phyloP scores from a whole-genome alignment of 2,329 filamentous ascomycete species.

The Fusarium sp. region DNA sequence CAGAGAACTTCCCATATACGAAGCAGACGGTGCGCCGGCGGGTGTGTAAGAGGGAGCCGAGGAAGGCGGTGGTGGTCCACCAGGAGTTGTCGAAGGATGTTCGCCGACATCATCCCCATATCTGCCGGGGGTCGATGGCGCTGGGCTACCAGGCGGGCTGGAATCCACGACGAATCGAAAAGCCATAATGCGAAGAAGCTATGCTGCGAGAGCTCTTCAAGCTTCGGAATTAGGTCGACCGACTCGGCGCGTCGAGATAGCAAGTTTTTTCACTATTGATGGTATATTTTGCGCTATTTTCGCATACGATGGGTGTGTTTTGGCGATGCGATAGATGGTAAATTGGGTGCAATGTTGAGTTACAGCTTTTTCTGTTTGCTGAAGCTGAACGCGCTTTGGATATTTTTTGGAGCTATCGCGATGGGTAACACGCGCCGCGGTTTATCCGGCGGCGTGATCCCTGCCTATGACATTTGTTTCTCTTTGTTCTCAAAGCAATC shows the following conservation, averaged over 20 bases:
- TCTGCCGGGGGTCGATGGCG: constrained; percentile 63
- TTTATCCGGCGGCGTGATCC: constrained; percentile 37
- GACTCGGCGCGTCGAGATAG: constrained; percentile 15
- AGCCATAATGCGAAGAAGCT: constrained; percentile 50
- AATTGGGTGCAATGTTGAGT: constrained; percentile 25
- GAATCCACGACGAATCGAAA: constrained; percentile 57
- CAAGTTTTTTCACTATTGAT: constrained; percentile 15
- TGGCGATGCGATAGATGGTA: constrained; percentile 22
- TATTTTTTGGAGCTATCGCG: constrained; percentile 48
- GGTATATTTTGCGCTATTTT: constrained; percentile 3
- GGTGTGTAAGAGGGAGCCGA: constrained; percentile 67
- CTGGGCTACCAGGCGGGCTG: constrained; percentile 55
- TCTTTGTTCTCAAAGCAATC: not conserved
- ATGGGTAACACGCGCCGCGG: constrained; percentile 34
- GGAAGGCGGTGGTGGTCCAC: constrained; percentile 63
- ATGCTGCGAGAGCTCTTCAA: constrained; percentile 32
- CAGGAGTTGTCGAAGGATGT: constrained; percentile 64
- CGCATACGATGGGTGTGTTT: constrained; percentile 23
- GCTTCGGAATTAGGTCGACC: constrained; percentile 19
- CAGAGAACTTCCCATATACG: constrained; percentile 66
- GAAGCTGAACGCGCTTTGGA: constrained; percentile 40
- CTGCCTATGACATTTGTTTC: constrained; percentile 2
- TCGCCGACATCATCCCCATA: constrained; percentile 52
- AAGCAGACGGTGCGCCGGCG: constrained; percentile 65
- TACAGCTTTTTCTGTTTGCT: constrained; percentile 33